A percentile compares a stretch with the other conserved stretches of the same genome.
Conservation (phyloP, 2,329 filamentous ascomycete species). For the Fusarium keratoplasticum region DNA sequence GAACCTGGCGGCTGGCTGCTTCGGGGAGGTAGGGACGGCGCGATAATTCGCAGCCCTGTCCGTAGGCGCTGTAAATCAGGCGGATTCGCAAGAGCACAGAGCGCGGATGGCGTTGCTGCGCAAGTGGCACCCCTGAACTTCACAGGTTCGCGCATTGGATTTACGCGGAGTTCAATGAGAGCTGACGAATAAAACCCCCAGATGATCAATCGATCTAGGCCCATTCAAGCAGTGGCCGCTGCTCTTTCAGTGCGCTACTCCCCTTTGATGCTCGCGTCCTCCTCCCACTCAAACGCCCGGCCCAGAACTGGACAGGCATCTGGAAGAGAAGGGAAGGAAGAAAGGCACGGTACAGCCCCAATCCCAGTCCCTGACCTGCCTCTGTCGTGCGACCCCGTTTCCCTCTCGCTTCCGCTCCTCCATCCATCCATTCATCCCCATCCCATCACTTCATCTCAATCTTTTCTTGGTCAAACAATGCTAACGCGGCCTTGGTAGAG, state of each 20-base stretch:
- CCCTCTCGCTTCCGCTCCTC: constrained; percentile 29
- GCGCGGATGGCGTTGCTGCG: constrained; percentile 16
- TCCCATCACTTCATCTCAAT: constrained; percentile 27
- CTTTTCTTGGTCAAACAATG: constrained; percentile 35
- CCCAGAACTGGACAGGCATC: constrained; percentile 35
- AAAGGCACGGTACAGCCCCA: constrained; percentile 29
- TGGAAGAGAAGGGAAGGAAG: constrained; percentile 1
- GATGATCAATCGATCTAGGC: constrained; percentile 15
- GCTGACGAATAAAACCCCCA: constrained; percentile 20
- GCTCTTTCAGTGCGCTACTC: constrained; percentile 18
- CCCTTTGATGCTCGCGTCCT: constrained; percentile 28
- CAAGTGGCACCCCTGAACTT: constrained; percentile 23
- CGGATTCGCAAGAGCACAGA: background rate
- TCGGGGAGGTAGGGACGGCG: background rate
- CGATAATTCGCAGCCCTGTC: background rate
- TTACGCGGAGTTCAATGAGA: constrained; percentile 15
- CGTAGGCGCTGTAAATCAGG: constrained; percentile 12
- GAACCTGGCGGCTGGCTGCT: constrained; percentile 8
- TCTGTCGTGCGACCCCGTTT: constrained; percentile 38
- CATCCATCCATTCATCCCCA: constrained; percentile 8
- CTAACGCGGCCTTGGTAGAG: constrained; percentile 38
- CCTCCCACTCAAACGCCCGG: constrained; percentile 30
- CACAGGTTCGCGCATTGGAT: constrained; percentile 5
- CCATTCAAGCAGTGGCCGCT: constrained; percentile 18
- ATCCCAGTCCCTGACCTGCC: constrained; percentile 23